Evolutionary conservation across 495 filamentous ascomycete genomes (phyloP).

Genomic region (Wilcoxina mikolae): DNA sequence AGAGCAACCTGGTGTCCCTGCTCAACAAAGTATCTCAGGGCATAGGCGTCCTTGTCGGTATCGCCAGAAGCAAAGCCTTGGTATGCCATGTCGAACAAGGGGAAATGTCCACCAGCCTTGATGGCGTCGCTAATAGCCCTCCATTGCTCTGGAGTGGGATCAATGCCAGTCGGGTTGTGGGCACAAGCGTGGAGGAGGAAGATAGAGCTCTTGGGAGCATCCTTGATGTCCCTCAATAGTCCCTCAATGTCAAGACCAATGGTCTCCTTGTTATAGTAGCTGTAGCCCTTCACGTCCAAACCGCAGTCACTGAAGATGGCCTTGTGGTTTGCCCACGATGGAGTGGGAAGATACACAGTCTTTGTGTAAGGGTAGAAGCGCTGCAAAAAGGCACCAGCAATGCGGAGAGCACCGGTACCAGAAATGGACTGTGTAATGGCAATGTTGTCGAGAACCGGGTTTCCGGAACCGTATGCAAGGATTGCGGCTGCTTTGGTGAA

Average conservation of each 20-base stretch:
- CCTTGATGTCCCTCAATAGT: slow-evolving; percentile 79
- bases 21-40: slow-evolving; percentile 77
- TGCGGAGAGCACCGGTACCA: slow-evolving; percentile 86
- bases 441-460: slow-evolving; percentile 59
- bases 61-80: slow-evolving; percentile 93
- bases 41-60: slow-evolving; percentile 83
- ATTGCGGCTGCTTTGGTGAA: slow-evolving; percentile 85
- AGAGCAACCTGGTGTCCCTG: slow-evolving; percentile 82
- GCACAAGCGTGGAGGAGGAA: slow-evolving; percentile 94
- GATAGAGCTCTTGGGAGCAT: slow-evolving; percentile 68
- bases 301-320: slow-evolving; percentile 91
- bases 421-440: slow-evolving; percentile 97
- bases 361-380: slow-evolving; percentile 80
- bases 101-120: slow-evolving; percentile 77
- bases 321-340: slow-evolving; percentile 96
- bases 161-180: slow-evolving; percentile 96
- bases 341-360: slow-evolving; percentile 87
- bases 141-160: slow-evolving; percentile 89
- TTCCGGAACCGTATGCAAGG: slow-evolving; percentile 77
- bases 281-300: slow-evolving; percentile 79
- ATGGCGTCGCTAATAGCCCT: slow-evolving; percentile 76
- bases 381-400: slow-evolving; percentile 82
- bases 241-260: slow-evolving; percentile 96
- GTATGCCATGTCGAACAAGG: slow-evolving; percentile 99
- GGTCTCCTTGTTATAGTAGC: slow-evolving; percentile 98